phyloP scores from a whole-genome alignment of 2,329 filamentous ascomycete genomes.

The Leptographium lundbergii region DNA sequence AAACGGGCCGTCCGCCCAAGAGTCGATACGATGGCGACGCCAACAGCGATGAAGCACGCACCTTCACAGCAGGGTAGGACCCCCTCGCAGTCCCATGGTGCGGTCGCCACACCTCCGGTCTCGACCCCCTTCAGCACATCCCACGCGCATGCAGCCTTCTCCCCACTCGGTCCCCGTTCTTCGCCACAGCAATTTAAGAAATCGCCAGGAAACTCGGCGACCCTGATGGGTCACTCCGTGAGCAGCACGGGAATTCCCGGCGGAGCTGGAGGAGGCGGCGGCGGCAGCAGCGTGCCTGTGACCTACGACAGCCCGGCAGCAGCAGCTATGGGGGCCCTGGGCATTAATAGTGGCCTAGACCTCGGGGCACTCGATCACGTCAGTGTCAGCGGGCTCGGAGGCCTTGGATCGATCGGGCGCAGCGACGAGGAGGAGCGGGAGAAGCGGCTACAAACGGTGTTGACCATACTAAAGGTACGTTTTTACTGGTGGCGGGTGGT shows the following conservation, averaged over 20 bases:
- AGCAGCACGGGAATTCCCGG: conserved; percentile 6
- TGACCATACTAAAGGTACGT: conserved; percentile 29
- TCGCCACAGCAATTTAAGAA: conserved; percentile 55
- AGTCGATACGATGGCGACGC: conserved; percentile 30
- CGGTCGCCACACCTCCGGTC: conserved; percentile 49
- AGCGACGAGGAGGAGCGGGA: conserved; percentile 34
- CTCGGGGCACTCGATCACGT: conserved; percentile 36
- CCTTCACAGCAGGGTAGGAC: conserved; percentile 39
- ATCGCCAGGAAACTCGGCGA: conserved; percentile 42
- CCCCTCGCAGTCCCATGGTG: conserved; percentile 30
- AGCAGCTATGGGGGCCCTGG: conserved; percentile 45
- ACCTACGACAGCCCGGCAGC: conserved; percentile 55
- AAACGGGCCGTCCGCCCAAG: background rate
- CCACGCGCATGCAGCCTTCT: conserved; percentile 43
- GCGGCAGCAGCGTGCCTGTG: conserved; percentile 25
- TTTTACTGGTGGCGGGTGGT: background rate
- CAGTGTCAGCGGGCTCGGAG: conserved; percentile 32
- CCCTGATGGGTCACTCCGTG: conserved; percentile 32
- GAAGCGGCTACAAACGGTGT: conserved; percentile 39
- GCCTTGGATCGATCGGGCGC: conserved; percentile 26
- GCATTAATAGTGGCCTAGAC: conserved; percentile 37
- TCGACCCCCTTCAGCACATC: conserved; percentile 52
- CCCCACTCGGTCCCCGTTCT: conserved; percentile 42
- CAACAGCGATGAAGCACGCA: conserved; percentile 35
- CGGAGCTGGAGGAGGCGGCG: background rate